phyloP scores from a whole-genome alignment of 352 stramenopile genomes.

The Globisporangium middletonii region DNA sequence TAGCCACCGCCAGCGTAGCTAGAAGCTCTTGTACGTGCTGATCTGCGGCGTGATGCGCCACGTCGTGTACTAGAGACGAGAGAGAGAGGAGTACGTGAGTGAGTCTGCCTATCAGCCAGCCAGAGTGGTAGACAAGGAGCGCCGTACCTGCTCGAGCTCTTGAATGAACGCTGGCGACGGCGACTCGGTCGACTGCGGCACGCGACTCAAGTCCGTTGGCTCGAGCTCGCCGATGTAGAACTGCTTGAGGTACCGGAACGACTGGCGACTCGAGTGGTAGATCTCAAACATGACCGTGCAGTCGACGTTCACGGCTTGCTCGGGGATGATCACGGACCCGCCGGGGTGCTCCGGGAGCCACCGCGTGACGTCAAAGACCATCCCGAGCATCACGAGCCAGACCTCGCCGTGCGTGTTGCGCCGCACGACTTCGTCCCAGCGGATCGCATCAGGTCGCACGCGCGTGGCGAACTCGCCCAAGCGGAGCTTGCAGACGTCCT shows the following conservation, averaged over 20 bases:
- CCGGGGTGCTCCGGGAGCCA: slow-evolving; percentile 87
- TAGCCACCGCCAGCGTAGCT: slow-evolving; percentile 6
- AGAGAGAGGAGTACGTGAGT: background rate
- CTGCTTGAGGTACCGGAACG: slow-evolving; percentile 88
- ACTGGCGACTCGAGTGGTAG: slow-evolving; percentile 88
- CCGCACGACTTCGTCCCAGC: slow-evolving; percentile 70
- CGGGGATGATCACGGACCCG: slow-evolving; percentile 75
- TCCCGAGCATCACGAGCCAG: slow-evolving; percentile 85
- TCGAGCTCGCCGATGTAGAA: slow-evolving; percentile 89
- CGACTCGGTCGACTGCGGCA: slow-evolving; percentile 41
- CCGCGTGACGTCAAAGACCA: slow-evolving; percentile 86
- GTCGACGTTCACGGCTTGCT: slow-evolving; percentile 85
- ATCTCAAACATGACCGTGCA: slow-evolving; percentile 90
- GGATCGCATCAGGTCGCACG: slow-evolving; percentile 74
- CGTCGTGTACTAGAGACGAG: slow-evolving; percentile 49
- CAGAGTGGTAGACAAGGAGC: background rate
- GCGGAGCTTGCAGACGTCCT: slow-evolving; percentile 70
- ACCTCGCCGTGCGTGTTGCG: slow-evolving; percentile 72
- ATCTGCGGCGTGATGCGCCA: slow-evolving; percentile 68
- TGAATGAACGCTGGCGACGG: slow-evolving; percentile 70
- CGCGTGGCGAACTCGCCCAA: slow-evolving; percentile 79
- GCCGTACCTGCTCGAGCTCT: slow-evolving; percentile 55
- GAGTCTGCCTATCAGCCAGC: background rate
- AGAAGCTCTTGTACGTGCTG: slow-evolving; percentile 79
- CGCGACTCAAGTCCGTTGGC: slow-evolving; percentile 41